These are phyloP conservation scores for Ramichloridium luteum DNA, from an alignment of 2,329 filamentous ascomycete genomes.

Conservation along the genomic window DNA sequence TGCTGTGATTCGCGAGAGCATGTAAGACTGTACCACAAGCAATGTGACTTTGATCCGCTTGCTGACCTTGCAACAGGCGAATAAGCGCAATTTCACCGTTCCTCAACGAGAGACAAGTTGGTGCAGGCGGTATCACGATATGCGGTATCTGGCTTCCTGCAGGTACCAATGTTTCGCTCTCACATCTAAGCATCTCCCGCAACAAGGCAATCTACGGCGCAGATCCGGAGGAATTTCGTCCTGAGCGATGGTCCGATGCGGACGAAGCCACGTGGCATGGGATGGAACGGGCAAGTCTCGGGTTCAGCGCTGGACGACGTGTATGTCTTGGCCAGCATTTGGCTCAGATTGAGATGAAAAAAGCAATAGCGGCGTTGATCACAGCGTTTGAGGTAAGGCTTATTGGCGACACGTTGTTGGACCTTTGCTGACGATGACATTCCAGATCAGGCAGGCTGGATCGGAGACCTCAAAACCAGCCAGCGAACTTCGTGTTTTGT, in stretches of 20 bases:
- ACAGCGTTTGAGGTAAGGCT: conserved; percentile 9
- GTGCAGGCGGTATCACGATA: conserved; percentile 4
- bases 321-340: conserved; percentile 35
- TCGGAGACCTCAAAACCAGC: too few relatives aligned
- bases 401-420: too few relatives aligned
- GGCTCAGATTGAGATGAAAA: conserved; percentile 27
- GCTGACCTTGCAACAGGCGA: too few relatives aligned
- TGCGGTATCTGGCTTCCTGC: conserved; percentile 29
- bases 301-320: conserved; percentile 33
- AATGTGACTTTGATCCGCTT: too few relatives aligned
- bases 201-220: conserved; percentile 25
- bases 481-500: too few relatives aligned
- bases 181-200: conserved; percentile 28
- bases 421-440: too few relatives aligned
- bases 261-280: conserved; percentile 21
- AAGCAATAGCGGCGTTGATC: conserved; percentile 10
- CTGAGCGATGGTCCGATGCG: conserved; percentile 37
- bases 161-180: conserved; percentile 34
- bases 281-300: conserved; percentile 34
- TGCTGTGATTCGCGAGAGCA: conserved; percentile 6
- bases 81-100: too few relatives aligned
- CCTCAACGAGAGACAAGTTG: too few relatives aligned
- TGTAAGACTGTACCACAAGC: too few relatives aligned
- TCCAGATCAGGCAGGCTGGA: too few relatives aligned
- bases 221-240: conserved; percentile 32